Evolutionary conservation across 1,284 basidiomycete species (phyloP).

Genomic region (Singerocomus inundabilis): DNA sequence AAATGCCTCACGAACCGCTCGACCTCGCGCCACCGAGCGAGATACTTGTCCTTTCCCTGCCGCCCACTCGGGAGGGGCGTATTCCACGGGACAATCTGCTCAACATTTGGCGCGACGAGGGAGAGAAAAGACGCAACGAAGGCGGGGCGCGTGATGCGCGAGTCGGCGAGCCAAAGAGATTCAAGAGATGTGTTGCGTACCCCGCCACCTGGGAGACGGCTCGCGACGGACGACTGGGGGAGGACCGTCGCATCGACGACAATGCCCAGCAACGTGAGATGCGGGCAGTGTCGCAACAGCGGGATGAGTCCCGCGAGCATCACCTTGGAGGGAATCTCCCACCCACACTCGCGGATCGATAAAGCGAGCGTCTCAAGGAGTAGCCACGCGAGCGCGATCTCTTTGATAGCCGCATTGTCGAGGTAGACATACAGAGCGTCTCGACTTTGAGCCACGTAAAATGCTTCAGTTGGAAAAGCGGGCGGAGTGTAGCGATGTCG

Average conservation of each 20-base stretch:
- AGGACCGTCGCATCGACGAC: conserved; percentile 31
- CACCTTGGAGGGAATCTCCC: conserved; percentile 31
- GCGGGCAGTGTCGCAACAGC: conserved; percentile 23
- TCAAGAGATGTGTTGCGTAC: conserved; percentile 28
- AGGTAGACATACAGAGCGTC: conserved; percentile 27
- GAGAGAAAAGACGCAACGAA: conserved; percentile 30
- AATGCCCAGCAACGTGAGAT: conserved; percentile 23
- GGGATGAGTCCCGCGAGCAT: conserved; percentile 23
- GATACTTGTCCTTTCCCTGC: conserved; percentile 23
- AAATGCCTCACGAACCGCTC: conserved; percentile 25
- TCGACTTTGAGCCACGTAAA: conserved; percentile 27
- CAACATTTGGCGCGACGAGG: conserved; percentile 28
- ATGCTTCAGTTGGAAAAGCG: conserved; percentile 23
- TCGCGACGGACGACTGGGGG: background rate
- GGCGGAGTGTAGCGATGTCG: conserved; percentile 22
- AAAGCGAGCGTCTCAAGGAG: conserved; percentile 26
- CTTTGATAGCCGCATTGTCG: conserved; percentile 22
- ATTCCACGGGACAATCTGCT: conserved; percentile 31
- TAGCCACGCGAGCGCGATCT: conserved; percentile 31
- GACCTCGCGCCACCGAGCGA: conserved; percentile 27
- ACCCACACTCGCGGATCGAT: conserved; percentile 30
- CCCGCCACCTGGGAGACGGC: conserved; percentile 24
- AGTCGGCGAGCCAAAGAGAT: conserved; percentile 29
- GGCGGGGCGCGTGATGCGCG: conserved; percentile 25
- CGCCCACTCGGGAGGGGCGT: conserved; percentile 27